Evolutionary conservation across 2,329 filamentous ascomycete genomes (phyloP), one percentile per base, ranked within the genome.

Genomic region (Rhynchosporium secalis): DNA sequence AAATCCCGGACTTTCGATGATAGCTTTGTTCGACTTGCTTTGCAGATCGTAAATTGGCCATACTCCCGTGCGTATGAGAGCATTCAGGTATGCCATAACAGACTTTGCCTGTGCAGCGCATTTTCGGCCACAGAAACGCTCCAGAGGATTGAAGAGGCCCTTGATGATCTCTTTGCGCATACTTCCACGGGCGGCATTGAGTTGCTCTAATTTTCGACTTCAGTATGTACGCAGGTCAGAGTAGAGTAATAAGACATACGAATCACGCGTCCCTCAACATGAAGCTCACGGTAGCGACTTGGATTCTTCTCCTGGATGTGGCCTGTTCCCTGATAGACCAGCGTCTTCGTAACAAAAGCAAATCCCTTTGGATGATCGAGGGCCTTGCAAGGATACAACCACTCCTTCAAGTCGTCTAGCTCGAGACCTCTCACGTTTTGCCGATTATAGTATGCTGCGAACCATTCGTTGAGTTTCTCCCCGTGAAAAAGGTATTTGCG

Each of bases 31-130:
- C 0, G 60, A 60, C 6, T 56, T 56, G 1, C 60, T 56, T 4
- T 51, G 46, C 3, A 46, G 48, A 9, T 26, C 38, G 12, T 65
- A 41, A 3, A 67, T 48, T 7, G 65, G 67, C 62, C 61, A 69
- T 3, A 56, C 51, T 2, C 61, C 54, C 12, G 67, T 66, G 1
- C 45, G 31, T 28, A 60, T 4, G 13, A 68, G 43, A 12, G 48
- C 62, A 6, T 26, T 1, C 3, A 56, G 15, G 55, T 62, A 69
- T 0, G 48, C 51, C 4, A 56, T 62, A 3, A 67, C 15, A 12
- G 51, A 54, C 1, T 61, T 36, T 28, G 55, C n/a, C 26, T 29
- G 20, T 60, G 33, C 62, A 65, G 10, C n/a, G 20, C 65, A 67
- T 0, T 5, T 13, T 2, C 26, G 4, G 2, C 36, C 12, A 2